Percentiles rank a stretch among this genome's conserved stretches.
phyloP scores from a whole-genome alignment of 768 basidiomycete species.

The Boletus sp. region DNA sequence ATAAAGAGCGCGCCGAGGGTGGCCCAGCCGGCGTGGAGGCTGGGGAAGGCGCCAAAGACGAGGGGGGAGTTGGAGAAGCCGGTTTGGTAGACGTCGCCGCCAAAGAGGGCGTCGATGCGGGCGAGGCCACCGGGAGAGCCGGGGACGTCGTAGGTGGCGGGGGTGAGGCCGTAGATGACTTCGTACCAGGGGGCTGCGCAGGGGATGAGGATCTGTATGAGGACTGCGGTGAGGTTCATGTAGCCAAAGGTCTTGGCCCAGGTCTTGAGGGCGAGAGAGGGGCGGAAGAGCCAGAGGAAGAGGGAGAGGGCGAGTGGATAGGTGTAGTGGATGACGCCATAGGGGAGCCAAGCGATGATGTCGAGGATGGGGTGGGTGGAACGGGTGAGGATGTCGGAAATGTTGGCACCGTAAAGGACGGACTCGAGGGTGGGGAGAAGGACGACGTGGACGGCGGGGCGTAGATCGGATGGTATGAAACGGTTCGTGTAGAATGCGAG shows the following conservation, averaged over 20 bases:
- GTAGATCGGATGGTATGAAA: slow-evolving; percentile 72
- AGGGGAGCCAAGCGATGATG: slow-evolving; percentile 93
- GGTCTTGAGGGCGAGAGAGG: slow-evolving; percentile 72
- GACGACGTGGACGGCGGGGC: slow-evolving; percentile 87
- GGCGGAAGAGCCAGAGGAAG: slow-evolving; percentile 86
- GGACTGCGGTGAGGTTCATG: slow-evolving; percentile 85
- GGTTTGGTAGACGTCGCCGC: slow-evolving; percentile 67
- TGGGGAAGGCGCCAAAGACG: slow-evolving; percentile 96
- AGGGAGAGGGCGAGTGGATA: slow-evolving; percentile 84
- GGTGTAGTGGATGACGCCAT: slow-evolving; percentile 90
- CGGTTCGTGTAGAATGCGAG: slow-evolving; percentile 83
- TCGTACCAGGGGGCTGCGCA: slow-evolving; percentile 99
- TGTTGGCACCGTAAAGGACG: slow-evolving; percentile 95
- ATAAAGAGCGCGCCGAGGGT: slow-evolving; percentile 93
- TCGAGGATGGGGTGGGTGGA: slow-evolving; percentile 92
- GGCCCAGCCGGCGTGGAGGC: slow-evolving; percentile 85
- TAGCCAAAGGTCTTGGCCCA: slow-evolving; percentile 90
- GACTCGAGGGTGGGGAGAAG: slow-evolving; percentile 93
- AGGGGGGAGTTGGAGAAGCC: slow-evolving; percentile 86
- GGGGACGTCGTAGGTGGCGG: slow-evolving; percentile 87
- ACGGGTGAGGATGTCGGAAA: slow-evolving; percentile 93
- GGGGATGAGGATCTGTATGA: slow-evolving; percentile 85
- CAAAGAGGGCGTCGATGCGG: slow-evolving; percentile 88
- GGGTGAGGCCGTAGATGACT: slow-evolving; percentile 92
- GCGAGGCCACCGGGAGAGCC: slow-evolving; percentile 92